Conservation (phyloP, 2,329 filamentous ascomycete species). For the Cladosporium sp. region DNA sequence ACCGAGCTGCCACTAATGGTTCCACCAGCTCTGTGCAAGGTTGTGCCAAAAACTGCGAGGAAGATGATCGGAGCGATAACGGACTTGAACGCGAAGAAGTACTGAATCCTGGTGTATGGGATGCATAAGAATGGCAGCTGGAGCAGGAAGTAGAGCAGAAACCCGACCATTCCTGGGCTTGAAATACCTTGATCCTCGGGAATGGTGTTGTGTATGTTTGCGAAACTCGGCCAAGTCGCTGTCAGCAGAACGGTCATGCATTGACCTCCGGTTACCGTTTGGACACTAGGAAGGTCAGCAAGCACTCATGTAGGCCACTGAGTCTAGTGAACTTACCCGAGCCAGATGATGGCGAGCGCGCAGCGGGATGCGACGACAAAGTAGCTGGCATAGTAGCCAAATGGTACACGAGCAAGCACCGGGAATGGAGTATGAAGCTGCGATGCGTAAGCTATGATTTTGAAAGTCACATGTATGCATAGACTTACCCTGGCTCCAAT, state of each 20-base stretch:
- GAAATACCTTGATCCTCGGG: slow-evolving; percentile 53
- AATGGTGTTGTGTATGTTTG: slow-evolving; percentile 53
- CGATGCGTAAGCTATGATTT: slow-evolving; percentile 42
- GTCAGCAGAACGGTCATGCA: slow-evolving; percentile 30
- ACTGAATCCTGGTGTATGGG: slow-evolving; percentile 44
- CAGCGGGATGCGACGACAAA: slow-evolving; percentile 34
- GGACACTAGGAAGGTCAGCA: slow-evolving; percentile 24
- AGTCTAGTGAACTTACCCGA: slow-evolving; percentile 21
- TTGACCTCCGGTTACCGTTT: slow-evolving; percentile 31
- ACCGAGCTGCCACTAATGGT: slow-evolving; percentile 34
- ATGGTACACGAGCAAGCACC: slow-evolving; percentile 55
- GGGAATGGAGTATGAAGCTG: slow-evolving; percentile 57
- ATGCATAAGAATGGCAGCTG: slow-evolving; percentile 58
- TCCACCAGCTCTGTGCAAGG: slow-evolving; percentile 32
- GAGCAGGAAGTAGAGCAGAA: slow-evolving; percentile 57
- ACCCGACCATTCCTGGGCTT: slow-evolving; percentile 56
- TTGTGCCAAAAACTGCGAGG: slow-evolving; percentile 34
- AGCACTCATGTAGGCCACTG: background rate
- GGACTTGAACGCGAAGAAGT: slow-evolving; percentile 44
- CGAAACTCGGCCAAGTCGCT: slow-evolving; percentile 60
- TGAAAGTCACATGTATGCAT: background rate
- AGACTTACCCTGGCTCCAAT: slow-evolving; percentile 52
- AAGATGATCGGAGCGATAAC: slow-evolving; percentile 38
- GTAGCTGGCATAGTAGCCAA: slow-evolving; percentile 55
- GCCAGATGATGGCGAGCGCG: slow-evolving; percentile 35